Evolutionary conservation across 2,329 filamentous ascomycete species (phyloP).

Genomic region (Colletotrichum sp.): DNA sequence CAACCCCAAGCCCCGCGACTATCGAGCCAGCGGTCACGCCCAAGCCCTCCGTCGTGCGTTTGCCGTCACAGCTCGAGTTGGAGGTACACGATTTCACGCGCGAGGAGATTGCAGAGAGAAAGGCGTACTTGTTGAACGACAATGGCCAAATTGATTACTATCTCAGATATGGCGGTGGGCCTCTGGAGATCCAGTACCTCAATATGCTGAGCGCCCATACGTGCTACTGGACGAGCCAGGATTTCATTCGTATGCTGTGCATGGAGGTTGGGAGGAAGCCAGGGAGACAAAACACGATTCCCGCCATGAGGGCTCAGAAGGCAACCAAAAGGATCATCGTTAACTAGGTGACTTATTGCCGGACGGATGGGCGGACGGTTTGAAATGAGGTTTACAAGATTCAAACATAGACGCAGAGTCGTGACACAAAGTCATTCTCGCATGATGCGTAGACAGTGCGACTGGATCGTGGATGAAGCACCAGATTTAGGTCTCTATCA

Average conservation of each 20-base stretch:
- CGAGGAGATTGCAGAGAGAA: conserved; percentile 90
- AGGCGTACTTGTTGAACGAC: conserved; percentile 88
- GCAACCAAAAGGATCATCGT: conserved; percentile 37
- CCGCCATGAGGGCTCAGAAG: conserved; percentile 65
- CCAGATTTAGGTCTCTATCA: not conserved
- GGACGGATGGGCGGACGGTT: not conserved
- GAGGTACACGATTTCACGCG: conserved; percentile 94
- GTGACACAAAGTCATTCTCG: not conserved
- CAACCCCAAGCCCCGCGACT: conserved; percentile 27
- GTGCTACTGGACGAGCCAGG: conserved; percentile 87
- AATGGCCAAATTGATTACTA: conserved; percentile 96
- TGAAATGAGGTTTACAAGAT: not conserved
- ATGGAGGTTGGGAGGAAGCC: conserved; percentile 81
- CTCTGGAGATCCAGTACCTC: conserved; percentile 92
- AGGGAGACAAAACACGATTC: conserved; percentile 66
- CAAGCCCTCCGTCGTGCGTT: conserved; percentile 46
- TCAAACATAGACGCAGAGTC: not conserved
- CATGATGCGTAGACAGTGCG: not conserved
- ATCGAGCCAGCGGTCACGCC: conserved; percentile 28
- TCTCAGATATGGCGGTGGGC: conserved; percentile 81
- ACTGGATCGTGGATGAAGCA: not conserved
- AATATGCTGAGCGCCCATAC: conserved; percentile 97
- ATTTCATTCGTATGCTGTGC: conserved; percentile 91
- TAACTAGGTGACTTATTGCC: not conserved
- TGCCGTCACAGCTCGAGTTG: conserved; percentile 78